Evolutionary conservation across 768 basidiomycete genomes (phyloP), one percentile per base, ranked within the genome.

Genomic region (Cubamyces sp.): DNA sequence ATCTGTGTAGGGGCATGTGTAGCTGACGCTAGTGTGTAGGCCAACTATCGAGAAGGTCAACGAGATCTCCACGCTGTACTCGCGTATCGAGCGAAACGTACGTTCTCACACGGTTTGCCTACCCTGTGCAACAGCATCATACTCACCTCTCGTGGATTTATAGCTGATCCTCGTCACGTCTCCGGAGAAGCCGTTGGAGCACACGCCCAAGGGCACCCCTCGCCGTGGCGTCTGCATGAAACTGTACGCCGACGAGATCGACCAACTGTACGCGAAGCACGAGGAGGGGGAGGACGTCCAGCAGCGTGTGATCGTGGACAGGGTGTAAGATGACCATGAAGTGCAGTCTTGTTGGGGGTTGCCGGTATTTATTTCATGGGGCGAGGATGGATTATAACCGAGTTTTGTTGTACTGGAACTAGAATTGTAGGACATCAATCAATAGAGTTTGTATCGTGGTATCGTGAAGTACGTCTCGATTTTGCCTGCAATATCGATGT

Each of bases 141-240:
- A 5, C 14, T 26, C 12, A 23, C 12, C 26, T n/a, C 1, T 47
- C 19, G 7, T 26, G 46, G 5, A 30, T 8, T 21, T 81, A 80
- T 80, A 85, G 65, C 81, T 84, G 81, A 80, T 85, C 40, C 45
- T 84, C 28, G 68, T 83, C 16, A 74, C 82, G 0, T 69, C 73
- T 3, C 66, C 76, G 25, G 73, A 70, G 0, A 81, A 81, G 57
- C 82, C 81, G 0, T 71, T 84, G 43, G 70, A 76, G n/a, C 77
- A 77, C 21, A 71, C 81, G 0, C 77, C 72, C 0, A 85, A 84
- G 64, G 81, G 81, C 2, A 80, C 82, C 0, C 75, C 82, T 3
- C 71, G 73, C 43, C 76, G 78, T 50, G 79, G 78, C 57, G 76
- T 74, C 5, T 74, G 79, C 0, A 54, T 82, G 40, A 67, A 56